phyloP scores from a whole-genome alignment of 2,329 filamentous ascomycete species.

The Hortaea werneckii region DNA sequence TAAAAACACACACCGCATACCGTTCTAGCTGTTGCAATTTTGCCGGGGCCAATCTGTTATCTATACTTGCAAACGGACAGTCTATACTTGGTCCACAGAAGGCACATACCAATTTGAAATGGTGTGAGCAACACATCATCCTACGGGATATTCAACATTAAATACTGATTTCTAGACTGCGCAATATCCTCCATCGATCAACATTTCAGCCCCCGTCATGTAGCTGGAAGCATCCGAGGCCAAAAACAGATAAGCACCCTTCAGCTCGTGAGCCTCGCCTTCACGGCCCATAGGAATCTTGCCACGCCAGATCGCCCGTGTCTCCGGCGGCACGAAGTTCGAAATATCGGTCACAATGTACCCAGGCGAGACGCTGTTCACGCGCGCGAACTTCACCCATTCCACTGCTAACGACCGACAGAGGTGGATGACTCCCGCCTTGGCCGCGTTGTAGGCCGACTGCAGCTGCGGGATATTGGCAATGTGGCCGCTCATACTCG shows the following conservation, averaged over 20 bases:
- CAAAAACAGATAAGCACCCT: constrained; percentile 73
- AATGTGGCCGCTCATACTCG: constrained; percentile 68
- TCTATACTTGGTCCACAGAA: too few relatives aligned
- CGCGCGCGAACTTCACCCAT: constrained; percentile 65
- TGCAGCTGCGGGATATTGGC: constrained; percentile 69
- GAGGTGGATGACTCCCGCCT: constrained; percentile 35
- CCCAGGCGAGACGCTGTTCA: constrained; percentile 63
- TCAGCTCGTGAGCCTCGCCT: constrained; percentile 63
- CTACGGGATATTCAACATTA: neutral
- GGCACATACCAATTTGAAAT: too few relatives aligned
- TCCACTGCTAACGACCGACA: constrained; percentile 62
- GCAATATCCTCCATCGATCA: constrained; percentile 64
- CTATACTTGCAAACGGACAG: too few relatives aligned
- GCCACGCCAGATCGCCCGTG: constrained; percentile 62
- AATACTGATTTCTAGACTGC: constrained; percentile 5
- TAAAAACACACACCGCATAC: too few relatives aligned
- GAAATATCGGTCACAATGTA: constrained; percentile 68
- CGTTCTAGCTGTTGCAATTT: too few relatives aligned
- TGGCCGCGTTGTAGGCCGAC: constrained; percentile 39
- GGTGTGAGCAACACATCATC: neutral
- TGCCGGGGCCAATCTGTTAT: too few relatives aligned
- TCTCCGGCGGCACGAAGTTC: constrained; percentile 53
- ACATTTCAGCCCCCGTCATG: constrained; percentile 56
- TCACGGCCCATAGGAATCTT: constrained; percentile 75
- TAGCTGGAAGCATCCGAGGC: constrained; percentile 75